A percentile compares a stretch with the other conserved stretches of the same genome.
Conservation (phyloP, 2,329 filamentous ascomycete species). For the Grosmannia serpens region DNA sequence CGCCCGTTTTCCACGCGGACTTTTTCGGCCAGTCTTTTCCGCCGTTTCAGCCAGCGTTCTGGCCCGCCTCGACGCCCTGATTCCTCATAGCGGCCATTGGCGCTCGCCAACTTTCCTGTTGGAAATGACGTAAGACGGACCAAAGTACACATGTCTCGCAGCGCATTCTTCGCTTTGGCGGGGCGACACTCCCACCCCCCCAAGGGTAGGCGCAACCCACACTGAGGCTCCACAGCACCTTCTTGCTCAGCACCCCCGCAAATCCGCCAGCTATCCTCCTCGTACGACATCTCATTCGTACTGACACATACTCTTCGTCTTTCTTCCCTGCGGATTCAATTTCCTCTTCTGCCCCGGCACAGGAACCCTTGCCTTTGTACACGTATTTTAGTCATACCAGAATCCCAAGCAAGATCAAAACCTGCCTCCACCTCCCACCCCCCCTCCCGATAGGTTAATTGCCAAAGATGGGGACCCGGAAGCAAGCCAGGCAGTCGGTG, state of each 20-base stretch:
- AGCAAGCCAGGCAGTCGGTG: not conserved
- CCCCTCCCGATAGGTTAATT: not conserved
- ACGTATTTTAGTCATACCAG: no score
- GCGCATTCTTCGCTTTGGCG: no score
- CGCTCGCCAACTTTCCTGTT: no score
- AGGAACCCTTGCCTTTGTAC: no score
- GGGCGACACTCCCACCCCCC: not conserved
- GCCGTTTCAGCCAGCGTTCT: no score
- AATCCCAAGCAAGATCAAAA: not conserved
- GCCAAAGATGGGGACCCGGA: not conserved
- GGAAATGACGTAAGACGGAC: no score
- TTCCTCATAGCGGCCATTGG: no score
- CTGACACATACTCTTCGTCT: not conserved
- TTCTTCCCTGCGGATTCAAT: not conserved
- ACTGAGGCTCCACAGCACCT: not conserved
- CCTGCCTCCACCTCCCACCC: not conserved
- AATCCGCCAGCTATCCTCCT: not conserved
- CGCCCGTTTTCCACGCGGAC: no score
- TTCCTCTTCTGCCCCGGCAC: not conserved
- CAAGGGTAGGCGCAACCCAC: not conserved
- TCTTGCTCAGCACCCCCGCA: not conserved
- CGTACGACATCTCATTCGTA: not conserved
- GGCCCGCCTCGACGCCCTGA: no score
- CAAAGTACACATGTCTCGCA: no score
- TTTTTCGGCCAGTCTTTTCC: no score